These are phyloP conservation scores for Quercus wislizeni DNA, from an alignment of 306 rosid genomes.

Conservation along the genomic window DNA sequence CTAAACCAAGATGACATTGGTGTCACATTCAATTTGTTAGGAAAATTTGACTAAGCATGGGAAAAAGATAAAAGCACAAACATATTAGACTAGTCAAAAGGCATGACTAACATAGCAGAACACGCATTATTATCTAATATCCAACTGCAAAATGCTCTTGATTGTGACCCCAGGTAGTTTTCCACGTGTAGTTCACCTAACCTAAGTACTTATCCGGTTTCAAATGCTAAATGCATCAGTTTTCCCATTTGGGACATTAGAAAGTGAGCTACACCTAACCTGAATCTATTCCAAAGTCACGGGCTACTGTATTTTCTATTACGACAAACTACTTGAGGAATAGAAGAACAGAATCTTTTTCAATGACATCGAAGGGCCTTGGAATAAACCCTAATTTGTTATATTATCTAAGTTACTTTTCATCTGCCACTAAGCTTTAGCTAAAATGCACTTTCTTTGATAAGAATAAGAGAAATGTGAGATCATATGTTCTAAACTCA, in stretches of 20 bases:
- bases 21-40: conserved; percentile 8
- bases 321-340: neutral
- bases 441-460: neutral
- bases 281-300: neutral
- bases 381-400: neutral
- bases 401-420: neutral
- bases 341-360: neutral
- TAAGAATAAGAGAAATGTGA: neutral
- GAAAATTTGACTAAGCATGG: conserved; percentile 11
- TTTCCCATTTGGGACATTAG: conserved; percentile 16
- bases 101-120: neutral
- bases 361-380: neutral
- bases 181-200: conserved; percentile 52
- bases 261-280: conserved; percentile 35
- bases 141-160: conserved; percentile 19
- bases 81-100: conserved; percentile 27
- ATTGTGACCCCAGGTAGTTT: conserved; percentile 34
- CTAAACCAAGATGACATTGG: conserved; percentile 14
- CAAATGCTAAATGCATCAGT: conserved; percentile 13
- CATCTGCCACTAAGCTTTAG: neutral
- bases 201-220: conserved; percentile 28
- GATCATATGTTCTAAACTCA: too few species aligned
- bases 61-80: neutral
- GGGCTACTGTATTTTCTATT: neutral
- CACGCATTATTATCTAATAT: conserved; percentile 3